phyloP scores from a whole-genome alignment of 2,329 filamentous ascomycete genomes.

The Fusarium chaquense region DNA sequence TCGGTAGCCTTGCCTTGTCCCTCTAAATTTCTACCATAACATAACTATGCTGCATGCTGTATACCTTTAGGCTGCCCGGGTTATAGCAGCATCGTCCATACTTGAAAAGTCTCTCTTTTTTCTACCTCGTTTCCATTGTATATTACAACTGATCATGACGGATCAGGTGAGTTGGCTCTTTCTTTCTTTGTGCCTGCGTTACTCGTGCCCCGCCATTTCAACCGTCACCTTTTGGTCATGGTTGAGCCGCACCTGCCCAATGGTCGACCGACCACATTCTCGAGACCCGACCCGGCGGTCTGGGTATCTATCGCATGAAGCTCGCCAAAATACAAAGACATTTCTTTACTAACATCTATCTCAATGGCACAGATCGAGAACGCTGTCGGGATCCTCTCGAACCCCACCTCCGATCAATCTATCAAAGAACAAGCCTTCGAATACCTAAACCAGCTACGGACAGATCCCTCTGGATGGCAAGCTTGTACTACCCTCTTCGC shows the following conservation, averaged over 20 bases:
- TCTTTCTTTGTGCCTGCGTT: constrained; percentile 25
- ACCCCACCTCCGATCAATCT: constrained; percentile 78
- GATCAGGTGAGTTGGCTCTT: constrained; percentile 57
- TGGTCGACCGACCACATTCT: constrained; percentile 17
- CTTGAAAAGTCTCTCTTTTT: constrained; percentile 19
- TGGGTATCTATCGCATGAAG: constrained; percentile 26
- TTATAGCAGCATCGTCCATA: constrained; percentile 57
- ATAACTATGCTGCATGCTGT: constrained; percentile 59
- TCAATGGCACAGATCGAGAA: constrained; percentile 78
- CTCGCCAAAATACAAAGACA: constrained; percentile 5
- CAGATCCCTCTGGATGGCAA: constrained; percentile 89
- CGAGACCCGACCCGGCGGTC: constrained; percentile 26
- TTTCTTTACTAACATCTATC: constrained; percentile 28
- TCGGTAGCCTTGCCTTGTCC: constrained; percentile 56
- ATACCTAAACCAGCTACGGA: constrained; percentile 81
- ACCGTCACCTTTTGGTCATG: constrained; percentile 38
- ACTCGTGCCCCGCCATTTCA: constrained; percentile 49
- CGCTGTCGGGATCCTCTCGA: constrained; percentile 94
- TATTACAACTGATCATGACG: constrained; percentile 56
- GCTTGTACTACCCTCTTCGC: constrained; percentile 89
- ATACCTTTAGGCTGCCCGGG: constrained; percentile 56
- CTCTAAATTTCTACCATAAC: constrained; percentile 48
- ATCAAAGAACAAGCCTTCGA: constrained; percentile 87
- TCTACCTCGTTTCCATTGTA: constrained; percentile 5
- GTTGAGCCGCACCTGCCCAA: constrained; percentile 43